Evolutionary conservation across 2,329 filamentous ascomycete genomes (phyloP).

Genomic region (Colletotrichum agaves): DNA sequence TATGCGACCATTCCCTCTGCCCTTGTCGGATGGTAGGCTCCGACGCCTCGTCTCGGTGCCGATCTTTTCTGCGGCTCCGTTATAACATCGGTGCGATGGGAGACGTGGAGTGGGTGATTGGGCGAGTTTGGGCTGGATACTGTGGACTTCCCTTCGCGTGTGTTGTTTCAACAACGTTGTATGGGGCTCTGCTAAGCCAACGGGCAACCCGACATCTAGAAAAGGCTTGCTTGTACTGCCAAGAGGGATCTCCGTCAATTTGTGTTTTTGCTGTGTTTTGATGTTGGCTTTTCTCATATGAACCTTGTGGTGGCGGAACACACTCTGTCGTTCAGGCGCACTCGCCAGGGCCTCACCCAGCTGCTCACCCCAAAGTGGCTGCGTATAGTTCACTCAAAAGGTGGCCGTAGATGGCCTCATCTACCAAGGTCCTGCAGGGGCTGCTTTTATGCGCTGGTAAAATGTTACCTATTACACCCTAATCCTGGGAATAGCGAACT

Average conservation of each 20-base stretch:
- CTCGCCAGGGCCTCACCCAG: no score
- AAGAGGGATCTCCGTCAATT: conserved; percentile 1
- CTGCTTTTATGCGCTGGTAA: no score
- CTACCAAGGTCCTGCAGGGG: no score
- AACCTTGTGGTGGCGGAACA: background rate
- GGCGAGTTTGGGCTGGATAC: background rate
- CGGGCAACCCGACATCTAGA: background rate
- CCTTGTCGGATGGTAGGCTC: background rate
- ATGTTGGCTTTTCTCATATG: background rate
- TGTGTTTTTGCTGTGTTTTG: background rate
- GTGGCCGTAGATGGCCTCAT: no score
- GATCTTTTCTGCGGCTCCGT: background rate
- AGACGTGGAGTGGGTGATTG: background rate
- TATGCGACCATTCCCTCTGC: background rate
- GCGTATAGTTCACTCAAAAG: no score
- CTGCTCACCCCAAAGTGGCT: no score
- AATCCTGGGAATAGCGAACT: no score
- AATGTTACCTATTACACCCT: no score
- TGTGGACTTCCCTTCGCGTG: no score
- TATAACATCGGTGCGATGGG: background rate
- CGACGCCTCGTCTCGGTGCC: background rate
- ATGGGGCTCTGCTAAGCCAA: background rate
- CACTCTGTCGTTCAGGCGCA: no score
- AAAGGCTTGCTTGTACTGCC: background rate
- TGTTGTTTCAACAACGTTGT: no score